Evolutionary conservation across 2,329 filamentous ascomycete species (phyloP).

Genomic region (Epichloe baconii): DNA sequence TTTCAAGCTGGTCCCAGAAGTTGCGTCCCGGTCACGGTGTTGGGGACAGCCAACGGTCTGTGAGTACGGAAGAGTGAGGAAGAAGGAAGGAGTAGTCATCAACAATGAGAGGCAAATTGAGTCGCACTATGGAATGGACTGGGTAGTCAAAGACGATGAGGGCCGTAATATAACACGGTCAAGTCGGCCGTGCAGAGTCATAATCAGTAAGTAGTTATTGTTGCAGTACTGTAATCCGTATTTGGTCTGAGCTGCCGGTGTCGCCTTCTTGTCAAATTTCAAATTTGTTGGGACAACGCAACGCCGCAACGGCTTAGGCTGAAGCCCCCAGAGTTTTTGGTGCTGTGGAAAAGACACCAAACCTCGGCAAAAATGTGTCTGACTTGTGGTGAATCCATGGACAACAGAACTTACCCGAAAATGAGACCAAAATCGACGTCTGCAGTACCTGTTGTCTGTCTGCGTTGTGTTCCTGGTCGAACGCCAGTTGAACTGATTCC

Average conservation of each 20-base stretch:
- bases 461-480: neutral
- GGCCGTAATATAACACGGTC: neutral
- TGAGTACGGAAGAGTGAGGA: neutral
- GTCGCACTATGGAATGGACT: neutral
- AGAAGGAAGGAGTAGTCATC: neutral
- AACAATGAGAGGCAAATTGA: neutral
- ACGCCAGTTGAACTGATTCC: no score
- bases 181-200: no score
- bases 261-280: no score
- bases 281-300: no score
- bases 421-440: neutral
- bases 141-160: neutral
- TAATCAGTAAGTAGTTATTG: no score
- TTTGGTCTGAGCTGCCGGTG: no score
- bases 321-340: no score
- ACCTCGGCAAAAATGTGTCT: neutral
- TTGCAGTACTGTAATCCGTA: no score
- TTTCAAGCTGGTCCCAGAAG: no score
- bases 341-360: no score
- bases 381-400: neutral
- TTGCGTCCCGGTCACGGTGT: neutral
- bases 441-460: neutral
- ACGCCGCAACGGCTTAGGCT: no score
- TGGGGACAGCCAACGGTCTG: constrained; percentile 1
- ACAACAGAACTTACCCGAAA: neutral